Percentiles rank a stretch among this genome's conserved stretches.
Evolutionary conservation across 1,284 basidiomycete genomes (phyloP).

Genomic region (Pholiota adiposa): DNA sequence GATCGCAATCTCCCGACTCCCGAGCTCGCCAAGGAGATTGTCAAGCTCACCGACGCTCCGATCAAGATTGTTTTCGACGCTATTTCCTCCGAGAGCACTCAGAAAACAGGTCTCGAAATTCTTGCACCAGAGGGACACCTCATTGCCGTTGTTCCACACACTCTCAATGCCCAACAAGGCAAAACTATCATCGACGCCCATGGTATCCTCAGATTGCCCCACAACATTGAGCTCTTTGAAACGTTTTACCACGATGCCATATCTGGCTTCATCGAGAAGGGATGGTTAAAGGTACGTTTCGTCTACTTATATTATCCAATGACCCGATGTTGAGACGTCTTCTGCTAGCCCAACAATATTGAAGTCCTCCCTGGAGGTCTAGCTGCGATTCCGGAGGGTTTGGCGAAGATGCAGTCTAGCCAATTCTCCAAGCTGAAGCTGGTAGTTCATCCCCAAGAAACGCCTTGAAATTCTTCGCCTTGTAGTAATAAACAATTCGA

Average conservation of each 20-base stretch:
- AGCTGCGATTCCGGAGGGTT: constrained; percentile 43
- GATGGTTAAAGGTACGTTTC: constrained; percentile 11
- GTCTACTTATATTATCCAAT: neutral
- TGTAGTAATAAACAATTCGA: too few species aligned
- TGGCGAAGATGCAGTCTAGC: constrained; percentile 41
- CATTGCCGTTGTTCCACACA: neutral
- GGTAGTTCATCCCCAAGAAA: constrained; percentile 40
- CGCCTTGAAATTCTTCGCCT: neutral
- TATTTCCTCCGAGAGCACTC: constrained; percentile 26
- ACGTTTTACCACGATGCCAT: constrained; percentile 7
- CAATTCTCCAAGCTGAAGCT: constrained; percentile 53
- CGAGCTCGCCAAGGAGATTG: constrained; percentile 30
- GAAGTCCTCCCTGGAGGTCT: constrained; percentile 51
- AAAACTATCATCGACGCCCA: neutral
- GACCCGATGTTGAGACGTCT: too few species aligned
- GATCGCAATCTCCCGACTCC: constrained; percentile 38
- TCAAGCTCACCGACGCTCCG: constrained; percentile 29
- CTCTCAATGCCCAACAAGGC: neutral
- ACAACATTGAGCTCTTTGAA: constrained; percentile 2
- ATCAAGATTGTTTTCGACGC: constrained; percentile 45
- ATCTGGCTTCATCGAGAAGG: constrained; percentile 12
- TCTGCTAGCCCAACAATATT: constrained; percentile 38
- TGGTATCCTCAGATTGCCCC: constrained; percentile 1
- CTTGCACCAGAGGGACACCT: constrained; percentile 9
- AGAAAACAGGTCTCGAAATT: constrained; percentile 7